phyloP scores from a whole-genome alignment of 768 basidiomycete genomes.

The Russula abietina region DNA sequence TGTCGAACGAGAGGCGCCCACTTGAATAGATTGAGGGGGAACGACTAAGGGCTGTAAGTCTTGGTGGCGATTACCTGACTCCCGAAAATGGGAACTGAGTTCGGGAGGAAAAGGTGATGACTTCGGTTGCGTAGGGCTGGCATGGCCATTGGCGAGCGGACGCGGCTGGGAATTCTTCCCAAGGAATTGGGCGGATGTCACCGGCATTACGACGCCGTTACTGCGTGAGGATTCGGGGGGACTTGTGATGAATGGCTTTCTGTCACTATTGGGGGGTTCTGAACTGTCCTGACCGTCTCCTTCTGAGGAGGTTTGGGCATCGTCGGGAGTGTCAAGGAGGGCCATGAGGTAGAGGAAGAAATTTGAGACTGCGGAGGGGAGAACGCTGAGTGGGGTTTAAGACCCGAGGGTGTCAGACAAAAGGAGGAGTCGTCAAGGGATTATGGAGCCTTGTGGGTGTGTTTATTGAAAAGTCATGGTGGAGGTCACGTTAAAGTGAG shows the following conservation, averaged over 20 bases:
- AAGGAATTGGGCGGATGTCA: neutral
- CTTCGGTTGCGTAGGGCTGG: slow-evolving; percentile 18
- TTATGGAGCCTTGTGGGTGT: slow-evolving; percentile 21
- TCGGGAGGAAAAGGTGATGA: slow-evolving; percentile 47
- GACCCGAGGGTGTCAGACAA: slow-evolving; percentile 24
- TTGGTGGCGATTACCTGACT: slow-evolving; percentile 44
- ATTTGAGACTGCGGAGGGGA: slow-evolving; percentile 22
- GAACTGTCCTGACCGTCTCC: slow-evolving; percentile 52
- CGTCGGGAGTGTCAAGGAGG: slow-evolving; percentile 42
- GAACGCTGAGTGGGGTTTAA: slow-evolving; percentile 21
- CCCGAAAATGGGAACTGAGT: slow-evolving; percentile 42
- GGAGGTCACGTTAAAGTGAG: slow-evolving; percentile 30
- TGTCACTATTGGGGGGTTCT: slow-evolving; percentile 46
- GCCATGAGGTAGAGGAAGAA: slow-evolving; percentile 36
- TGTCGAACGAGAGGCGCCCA: slow-evolving; percentile 33
- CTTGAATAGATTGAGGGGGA: slow-evolving; percentile 26
- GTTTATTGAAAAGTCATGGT: slow-evolving; percentile 38
- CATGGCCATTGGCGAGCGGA: slow-evolving; percentile 24
- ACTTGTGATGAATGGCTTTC: slow-evolving; percentile 23
- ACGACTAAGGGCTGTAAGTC: slow-evolving; percentile 37
- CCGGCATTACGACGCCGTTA: slow-evolving; percentile 15
- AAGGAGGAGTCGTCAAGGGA: slow-evolving; percentile 23
- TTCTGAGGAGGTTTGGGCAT: slow-evolving; percentile 41
- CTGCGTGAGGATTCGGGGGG: neutral
- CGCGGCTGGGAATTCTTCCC: neutral